Percentiles rank a stretch among this genome's conserved stretches.
Evolutionary conservation across 2,329 filamentous ascomycete genomes (phyloP).

Genomic region (Pseudomassariella vexata): DNA sequence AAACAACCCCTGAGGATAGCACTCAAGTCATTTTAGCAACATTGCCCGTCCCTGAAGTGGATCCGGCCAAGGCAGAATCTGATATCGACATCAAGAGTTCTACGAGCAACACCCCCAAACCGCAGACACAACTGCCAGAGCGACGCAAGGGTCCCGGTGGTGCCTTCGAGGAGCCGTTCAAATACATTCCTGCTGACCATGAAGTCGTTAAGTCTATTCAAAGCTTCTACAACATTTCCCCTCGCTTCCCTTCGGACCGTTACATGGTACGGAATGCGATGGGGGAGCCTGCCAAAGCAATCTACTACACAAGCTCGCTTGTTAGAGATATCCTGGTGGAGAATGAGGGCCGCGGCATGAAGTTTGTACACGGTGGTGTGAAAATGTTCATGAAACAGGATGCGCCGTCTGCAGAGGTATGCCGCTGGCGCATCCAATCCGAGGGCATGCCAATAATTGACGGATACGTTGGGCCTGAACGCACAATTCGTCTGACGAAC

Average conservation of each 20-base stretch:
- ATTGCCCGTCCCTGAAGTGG: slow-evolving; percentile 12
- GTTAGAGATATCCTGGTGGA: slow-evolving; percentile 77
- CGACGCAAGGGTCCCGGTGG: slow-evolving; percentile 38
- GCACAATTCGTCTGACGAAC: slow-evolving; percentile 69
- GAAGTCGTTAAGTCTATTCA: slow-evolving; percentile 72
- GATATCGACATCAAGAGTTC: slow-evolving; percentile 7
- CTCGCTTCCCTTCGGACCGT: slow-evolving; percentile 79
- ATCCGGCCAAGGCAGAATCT: slow-evolving; percentile 11
- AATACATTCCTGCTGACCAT: slow-evolving; percentile 73
- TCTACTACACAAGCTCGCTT: slow-evolving; percentile 89
- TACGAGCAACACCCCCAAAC: slow-evolving; percentile 14
- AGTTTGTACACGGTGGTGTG: slow-evolving; percentile 93
- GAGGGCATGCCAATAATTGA: slow-evolving; percentile 90
- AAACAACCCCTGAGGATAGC: slow-evolving; percentile 11
- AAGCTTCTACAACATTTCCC: slow-evolving; percentile 77
- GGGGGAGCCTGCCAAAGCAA: slow-evolving; percentile 83
- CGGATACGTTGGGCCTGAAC: slow-evolving; percentile 76
- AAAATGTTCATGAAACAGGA: slow-evolving; percentile 99
- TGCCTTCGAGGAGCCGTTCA: slow-evolving; percentile 85
- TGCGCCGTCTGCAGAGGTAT: slow-evolving; percentile 77
- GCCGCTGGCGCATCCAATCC: slow-evolving; percentile 90
- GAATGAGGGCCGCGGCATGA: slow-evolving; percentile 88
- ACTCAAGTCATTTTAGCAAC: slow-evolving; percentile 12
- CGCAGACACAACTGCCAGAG: slow-evolving; percentile 31
- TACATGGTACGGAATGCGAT: slow-evolving; percentile 95